Conservation (phyloP, 2,329 filamentous ascomycete genomes). For the Talaromyces sp. region DNA sequence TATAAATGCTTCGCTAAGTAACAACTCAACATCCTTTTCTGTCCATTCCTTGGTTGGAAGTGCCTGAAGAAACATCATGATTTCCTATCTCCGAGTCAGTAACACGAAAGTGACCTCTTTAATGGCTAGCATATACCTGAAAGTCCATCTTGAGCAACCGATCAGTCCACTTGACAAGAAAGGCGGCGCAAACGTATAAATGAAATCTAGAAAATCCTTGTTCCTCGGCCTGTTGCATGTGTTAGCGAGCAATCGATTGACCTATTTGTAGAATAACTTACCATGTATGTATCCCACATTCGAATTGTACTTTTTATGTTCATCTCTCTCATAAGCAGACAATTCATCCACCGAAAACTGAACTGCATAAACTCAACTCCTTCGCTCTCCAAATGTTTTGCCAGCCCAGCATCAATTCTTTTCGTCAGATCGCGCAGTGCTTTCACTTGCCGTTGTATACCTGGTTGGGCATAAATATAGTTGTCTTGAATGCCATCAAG, state of each 20-base stretch:
- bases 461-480: conserved; percentile 95
- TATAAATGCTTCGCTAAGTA: conserved; percentile 95
- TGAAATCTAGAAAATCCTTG: conserved; percentile 98
- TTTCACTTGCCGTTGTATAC: conserved; percentile 89
- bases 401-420: conserved; percentile 77
- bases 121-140: conserved; percentile 37
- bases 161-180: conserved; percentile 97
- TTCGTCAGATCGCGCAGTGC: conserved; percentile 86
- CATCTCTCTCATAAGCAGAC: conserved; percentile 94
- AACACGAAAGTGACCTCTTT: not conserved
- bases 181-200: conserved; percentile 95
- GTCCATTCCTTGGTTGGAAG: conserved; percentile 92
- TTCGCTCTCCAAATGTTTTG: conserved; percentile 84
- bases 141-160: conserved; percentile 97
- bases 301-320: conserved; percentile 94
- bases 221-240: conserved; percentile 73
- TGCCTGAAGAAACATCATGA: conserved; percentile 99
- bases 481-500: conserved; percentile 99
- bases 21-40: conserved; percentile 93
- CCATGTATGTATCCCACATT: conserved; percentile 99
- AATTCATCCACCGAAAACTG: conserved; percentile 99
- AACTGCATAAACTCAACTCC: conserved; percentile 99
- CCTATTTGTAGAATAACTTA: conserved; percentile 41
- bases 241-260: conserved; percentile 18
- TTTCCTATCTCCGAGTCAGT: conserved; percentile 57